phyloP scores from a whole-genome alignment of 805 yeast genomes.

The Saccharomycopsis capsularis region DNA sequence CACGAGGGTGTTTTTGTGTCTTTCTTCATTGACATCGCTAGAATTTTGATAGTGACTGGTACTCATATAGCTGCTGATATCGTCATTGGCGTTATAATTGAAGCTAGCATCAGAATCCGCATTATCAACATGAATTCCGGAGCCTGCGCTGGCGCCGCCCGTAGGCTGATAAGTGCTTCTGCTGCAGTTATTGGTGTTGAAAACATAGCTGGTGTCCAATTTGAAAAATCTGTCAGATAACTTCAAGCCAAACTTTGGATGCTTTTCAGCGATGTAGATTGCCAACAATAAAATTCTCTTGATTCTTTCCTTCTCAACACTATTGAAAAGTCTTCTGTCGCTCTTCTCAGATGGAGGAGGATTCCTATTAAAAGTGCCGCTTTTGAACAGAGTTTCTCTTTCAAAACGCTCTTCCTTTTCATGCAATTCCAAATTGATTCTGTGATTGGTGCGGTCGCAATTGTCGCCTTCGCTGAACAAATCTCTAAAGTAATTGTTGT shows the following conservation, averaged over 20 bases:
- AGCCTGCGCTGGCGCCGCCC: not conserved
- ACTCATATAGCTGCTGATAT: constrained; percentile 3
- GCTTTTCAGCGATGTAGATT: constrained; percentile 43
- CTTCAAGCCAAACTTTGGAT: constrained; percentile 46
- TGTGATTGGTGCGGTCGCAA: constrained; percentile 20
- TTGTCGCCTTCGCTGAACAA: constrained; percentile 21
- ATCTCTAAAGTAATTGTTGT: constrained; percentile 21
- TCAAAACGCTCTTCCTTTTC: constrained; percentile 16
- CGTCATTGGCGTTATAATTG: constrained; percentile 18
- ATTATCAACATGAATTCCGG: constrained; percentile 17
- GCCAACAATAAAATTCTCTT: constrained; percentile 47
- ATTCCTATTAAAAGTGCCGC: constrained; percentile 5
- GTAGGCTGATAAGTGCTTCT: not conserved
- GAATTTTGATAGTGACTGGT: not conserved
- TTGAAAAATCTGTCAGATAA: constrained; percentile 40
- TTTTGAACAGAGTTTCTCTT: constrained; percentile 2
- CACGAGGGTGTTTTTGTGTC: constrained; percentile 14
- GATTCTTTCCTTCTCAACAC: constrained; percentile 44
- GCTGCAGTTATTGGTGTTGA: not conserved
- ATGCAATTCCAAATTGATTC: constrained; percentile 15
- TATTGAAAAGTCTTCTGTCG: constrained; percentile 21
- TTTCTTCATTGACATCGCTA: constrained; percentile 4
- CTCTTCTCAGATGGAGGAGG: constrained; percentile 7
- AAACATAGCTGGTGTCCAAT: constrained; percentile 26
- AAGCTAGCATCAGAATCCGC: not conserved